Conservation (phyloP, 106 monocot species). For the Iris macrosiphon region DNA sequence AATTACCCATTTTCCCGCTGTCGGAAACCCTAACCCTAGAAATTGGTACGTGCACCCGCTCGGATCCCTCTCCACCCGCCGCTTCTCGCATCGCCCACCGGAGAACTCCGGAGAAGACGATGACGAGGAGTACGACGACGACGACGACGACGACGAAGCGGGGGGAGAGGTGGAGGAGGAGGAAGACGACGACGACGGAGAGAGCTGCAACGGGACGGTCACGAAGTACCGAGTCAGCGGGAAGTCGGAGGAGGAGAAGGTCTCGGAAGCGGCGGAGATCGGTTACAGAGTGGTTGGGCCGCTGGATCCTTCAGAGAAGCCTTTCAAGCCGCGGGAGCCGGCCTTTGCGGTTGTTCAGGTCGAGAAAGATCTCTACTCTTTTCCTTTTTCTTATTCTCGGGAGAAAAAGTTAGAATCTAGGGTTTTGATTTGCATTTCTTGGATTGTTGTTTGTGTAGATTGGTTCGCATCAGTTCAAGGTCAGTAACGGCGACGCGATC, state of each 20-base stretch:
- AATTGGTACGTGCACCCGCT: not conserved
- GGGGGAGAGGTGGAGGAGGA: constrained; percentile 17
- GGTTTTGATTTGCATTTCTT: too few relatives aligned
- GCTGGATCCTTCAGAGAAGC: constrained; percentile 54
- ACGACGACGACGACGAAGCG: constrained; percentile 23
- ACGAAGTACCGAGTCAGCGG: constrained; percentile 22
- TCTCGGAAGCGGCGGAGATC: constrained; percentile 56
- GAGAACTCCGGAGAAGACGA: constrained; percentile 9
- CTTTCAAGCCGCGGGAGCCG: constrained; percentile 82
- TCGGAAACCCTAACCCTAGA: not conserved
- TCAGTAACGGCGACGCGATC: constrained; percentile 93
- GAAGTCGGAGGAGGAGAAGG: constrained; percentile 70
- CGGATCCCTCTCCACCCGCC: not conserved
- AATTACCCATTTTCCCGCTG: not conserved
- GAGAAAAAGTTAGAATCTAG: not conserved
- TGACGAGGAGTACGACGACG: constrained; percentile 38
- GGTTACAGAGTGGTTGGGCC: constrained; percentile 78
- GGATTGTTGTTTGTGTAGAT: constrained; percentile 31
- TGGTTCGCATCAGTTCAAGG: constrained; percentile 98
- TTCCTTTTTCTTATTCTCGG: too few relatives aligned
- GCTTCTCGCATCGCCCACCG: constrained; percentile 23
- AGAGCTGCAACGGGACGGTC: constrained; percentile 15
- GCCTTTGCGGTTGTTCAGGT: constrained; percentile 94
- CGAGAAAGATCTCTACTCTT: not conserved
- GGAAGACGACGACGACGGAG: constrained; percentile 23